Base-by-base conservation (phyloP, 352 stramenopile genomes). In the Phytopythium cucurbitacearum region DNA sequence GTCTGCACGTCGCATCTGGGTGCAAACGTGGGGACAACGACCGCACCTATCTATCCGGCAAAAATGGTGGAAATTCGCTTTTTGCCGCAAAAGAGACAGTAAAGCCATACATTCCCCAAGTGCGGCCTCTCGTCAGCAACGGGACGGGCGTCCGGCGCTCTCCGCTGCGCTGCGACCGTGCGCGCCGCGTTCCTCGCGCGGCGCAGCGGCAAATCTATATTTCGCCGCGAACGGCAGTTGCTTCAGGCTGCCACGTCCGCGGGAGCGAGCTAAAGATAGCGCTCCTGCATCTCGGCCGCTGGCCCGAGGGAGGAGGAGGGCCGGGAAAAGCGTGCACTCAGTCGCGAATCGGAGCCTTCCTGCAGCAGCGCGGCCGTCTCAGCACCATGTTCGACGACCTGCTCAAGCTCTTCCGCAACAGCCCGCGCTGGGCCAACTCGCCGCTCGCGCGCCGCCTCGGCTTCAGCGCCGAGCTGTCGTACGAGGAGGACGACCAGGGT, bases 351-450 rank as follows among this genome's bases (percentile, higher is more conserved):
- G 35, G 48, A 53, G n/a, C 48, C 33, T 21, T 37, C 36, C 36
- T 5, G 36, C 47, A 52, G 47, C 47, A 36, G 15, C 47, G 35
- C 32, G 33, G 35, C 32, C 45, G 35, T 7, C n/a, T 12, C 10
- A n/a, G 13, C 28, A 46, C 40, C 42, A 84, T 84, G 73, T 76
- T 84, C 44, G 71, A 79, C 69, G 77, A 91, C 61, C 60, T 92
- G 43, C 67, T 92, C 65, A 90, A 90, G 76, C 59, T 90, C 57
- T 84, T 92, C 66, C 79, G 79, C 62, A 84, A 80, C 65, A 92
- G 82, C 57, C 81, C 81, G 38, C 79, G 77, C 48, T 92, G 81
- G 81, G 72, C 70, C 35, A 81, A 89, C 59, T 92, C 81, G 59
- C 76, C 79, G 8, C 80, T 92, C 36, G 81, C 79, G 28, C 68